Evolutionary conservation across 2,329 filamentous ascomycete species (phyloP), one percentile per base, ranked within the genome.

Genomic region (Dactylonectria estremocensis): DNA sequence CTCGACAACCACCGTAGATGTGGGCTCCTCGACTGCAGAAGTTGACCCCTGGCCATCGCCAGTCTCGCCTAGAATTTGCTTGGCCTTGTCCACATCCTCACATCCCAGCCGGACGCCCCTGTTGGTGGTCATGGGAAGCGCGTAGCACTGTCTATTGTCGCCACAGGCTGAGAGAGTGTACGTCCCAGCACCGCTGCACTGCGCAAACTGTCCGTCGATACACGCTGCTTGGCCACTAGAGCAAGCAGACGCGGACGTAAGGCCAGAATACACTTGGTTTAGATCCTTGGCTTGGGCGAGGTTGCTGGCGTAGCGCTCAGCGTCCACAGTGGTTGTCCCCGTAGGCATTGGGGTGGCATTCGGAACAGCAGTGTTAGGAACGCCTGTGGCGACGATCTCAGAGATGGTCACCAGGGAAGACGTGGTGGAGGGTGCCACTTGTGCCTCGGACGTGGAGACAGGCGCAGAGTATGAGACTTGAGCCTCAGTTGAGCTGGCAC

Each of bases 71-170:
- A 90, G 77, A 8, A 88, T 78, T 4, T 72, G 76, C 48, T 79
- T 73, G 0, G 86, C 88, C 2, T 78, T 77, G 3, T 74, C 73
- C 10, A 77, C 72, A 55, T 84, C 78, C 31, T 80, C 79, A 68
- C 89, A 91, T 3, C 81, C 83, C 24, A 91, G 79, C 60, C 80
- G 75, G 10, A 88, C 85, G 3, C 87, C 88, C 0, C 74, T 72
- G 0, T 81, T 82, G 11, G 77, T 83, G 43, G 82, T 83, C 81
- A 89, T 84, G 0, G 89, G 89, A 68, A 90, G 76, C 2, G 87
- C 89, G 55, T 84, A 86, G 77, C 89, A 91, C 54, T 79, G 77
- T 52, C 77, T 76, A 10, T 77, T 79, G 1, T 69, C 56, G 1
- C 45, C 48, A 46, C 84, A 84, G 10, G 77, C 67, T 0, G 71